A percentile compares a stretch with the other conserved stretches of the same genome.
Conservation (phyloP, 1,139 yeast genomes). For the Arxiozyma slooffiae region DNA sequence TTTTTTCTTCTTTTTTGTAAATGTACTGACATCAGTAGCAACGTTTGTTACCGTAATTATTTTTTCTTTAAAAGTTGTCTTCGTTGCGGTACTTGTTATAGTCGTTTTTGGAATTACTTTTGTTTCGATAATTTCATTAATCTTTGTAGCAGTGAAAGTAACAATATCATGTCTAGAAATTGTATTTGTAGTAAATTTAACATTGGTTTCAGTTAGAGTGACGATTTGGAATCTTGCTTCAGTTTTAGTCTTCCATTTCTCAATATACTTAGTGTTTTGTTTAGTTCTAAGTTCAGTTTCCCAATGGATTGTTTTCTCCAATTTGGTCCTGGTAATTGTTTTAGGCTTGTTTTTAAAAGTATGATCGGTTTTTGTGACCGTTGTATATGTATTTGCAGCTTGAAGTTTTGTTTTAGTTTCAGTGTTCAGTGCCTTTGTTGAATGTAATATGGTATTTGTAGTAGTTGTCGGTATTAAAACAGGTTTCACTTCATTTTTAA, state of each 20-base stretch:
- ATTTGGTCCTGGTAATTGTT: background rate
- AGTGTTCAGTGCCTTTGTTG: background rate
- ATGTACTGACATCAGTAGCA: slow-evolving; percentile 16
- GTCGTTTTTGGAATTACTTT: slow-evolving; percentile 9
- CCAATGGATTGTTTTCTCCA: slow-evolving; percentile 1
- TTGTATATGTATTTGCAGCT: too few species aligned
- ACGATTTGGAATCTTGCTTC: slow-evolving; percentile 6
- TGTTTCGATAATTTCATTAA: slow-evolving; percentile 14
- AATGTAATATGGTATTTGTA: slow-evolving; percentile 4
- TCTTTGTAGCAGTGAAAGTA: slow-evolving; percentile 19
- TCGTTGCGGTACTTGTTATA: slow-evolving; percentile 5
- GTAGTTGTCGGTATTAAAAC: slow-evolving; percentile 8
- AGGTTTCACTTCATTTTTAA: slow-evolving; percentile 8
- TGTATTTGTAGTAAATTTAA: slow-evolving; percentile 11
- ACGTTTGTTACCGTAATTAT: slow-evolving; percentile 15
- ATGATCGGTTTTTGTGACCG: slow-evolving; percentile 9
- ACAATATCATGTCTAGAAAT: slow-evolving; percentile 13
- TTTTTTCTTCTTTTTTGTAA: slow-evolving; percentile 13
- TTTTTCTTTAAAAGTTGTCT: slow-evolving; percentile 11
- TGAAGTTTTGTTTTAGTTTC: slow-evolving; percentile 6
- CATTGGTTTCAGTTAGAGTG: slow-evolving; percentile 14
- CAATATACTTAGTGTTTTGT: slow-evolving; percentile 5
- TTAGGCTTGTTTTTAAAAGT: slow-evolving; percentile 5
- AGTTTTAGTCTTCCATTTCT: slow-evolving; percentile 6
- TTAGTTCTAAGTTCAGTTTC: slow-evolving; percentile 5